Evolutionary conservation across 2,329 filamentous ascomycete genomes (phyloP), one percentile per base, ranked within the genome.

Genomic region (Phialophora verrucosa): DNA sequence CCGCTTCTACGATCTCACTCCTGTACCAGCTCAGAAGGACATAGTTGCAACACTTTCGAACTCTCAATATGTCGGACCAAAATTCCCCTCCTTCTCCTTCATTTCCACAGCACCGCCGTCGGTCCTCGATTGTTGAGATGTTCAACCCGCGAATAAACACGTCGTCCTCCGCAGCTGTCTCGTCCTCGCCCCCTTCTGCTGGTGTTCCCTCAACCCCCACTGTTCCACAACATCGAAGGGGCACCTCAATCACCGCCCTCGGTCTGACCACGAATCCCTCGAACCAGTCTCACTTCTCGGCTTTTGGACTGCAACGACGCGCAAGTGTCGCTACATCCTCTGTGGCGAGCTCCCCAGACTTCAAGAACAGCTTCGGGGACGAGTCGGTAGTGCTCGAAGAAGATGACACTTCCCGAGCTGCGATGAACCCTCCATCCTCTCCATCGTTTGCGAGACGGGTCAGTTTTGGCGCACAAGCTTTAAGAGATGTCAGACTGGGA

Each of bases 381-480:
- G 80, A 82, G 60, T 78, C 81, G 35, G 77, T 78, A 4, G 74
- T 80, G 25, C 73, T 89, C 68, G 90, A 93, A 70, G 91, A 93
- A 78, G 89, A 81, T 72, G 90, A 90, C 67, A 89, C 92, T 69
- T 91, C 93, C 66, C 87, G 88, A 50, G 78, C 82, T 47, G 76
- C 82, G 47, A 85, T 83, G 74, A 86, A 85, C 72, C 84, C 85
- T 17, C 89, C 91, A 38, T 85, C 83, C 61, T 91, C 90, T 12
- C 91, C 93, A 38, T 94, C 93, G 76, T 81, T 82, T 70, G 87
- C 87, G 66, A 90, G 93, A 72, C 90, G 93, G 66, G 89, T 97
- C 83, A 97, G 93, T 80, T 96, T 97, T 75, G 93, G 94, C 68
- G 90, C 90, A 68, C 88, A 92, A 77, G 91, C 91, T 71, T 83